Conservation (phyloP, 208 protist species). For the Acanthamoeba comandoni region DNA sequence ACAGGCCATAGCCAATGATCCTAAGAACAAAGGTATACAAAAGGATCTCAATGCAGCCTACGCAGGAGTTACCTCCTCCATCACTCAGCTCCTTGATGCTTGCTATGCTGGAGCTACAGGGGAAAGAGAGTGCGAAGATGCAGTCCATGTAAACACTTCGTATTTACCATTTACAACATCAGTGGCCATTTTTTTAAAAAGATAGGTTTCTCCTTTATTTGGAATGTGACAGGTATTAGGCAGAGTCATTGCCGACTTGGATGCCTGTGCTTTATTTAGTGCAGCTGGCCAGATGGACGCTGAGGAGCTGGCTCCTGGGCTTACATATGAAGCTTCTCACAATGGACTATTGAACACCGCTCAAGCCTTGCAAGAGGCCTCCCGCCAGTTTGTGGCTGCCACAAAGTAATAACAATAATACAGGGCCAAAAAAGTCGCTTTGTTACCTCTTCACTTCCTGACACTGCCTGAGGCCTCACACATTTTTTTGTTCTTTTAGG, state of each 20-base stretch:
- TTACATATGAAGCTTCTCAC: constrained; percentile 46
- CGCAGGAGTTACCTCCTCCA: constrained; percentile 12
- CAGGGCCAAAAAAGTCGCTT: too few relatives aligned
- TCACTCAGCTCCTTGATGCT: constrained; percentile 27
- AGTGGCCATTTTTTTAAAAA: too few relatives aligned
- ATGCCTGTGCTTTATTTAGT: constrained; percentile 41
- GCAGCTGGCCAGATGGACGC: constrained; percentile 39
- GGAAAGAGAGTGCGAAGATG: constrained; percentile 69
- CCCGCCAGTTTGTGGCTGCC: background rate
- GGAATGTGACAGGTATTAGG: background rate
- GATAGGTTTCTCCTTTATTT: too few relatives aligned
- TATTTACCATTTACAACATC: too few relatives aligned
- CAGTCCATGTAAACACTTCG: background rate
- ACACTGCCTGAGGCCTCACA: too few relatives aligned
- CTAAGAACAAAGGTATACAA: constrained; percentile 66
- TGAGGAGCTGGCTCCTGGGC: background rate
- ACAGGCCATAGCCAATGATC: constrained; percentile 20
- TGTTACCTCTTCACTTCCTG: too few relatives aligned
- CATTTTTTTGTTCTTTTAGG: too few relatives aligned
- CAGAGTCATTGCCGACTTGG: constrained; percentile 52
- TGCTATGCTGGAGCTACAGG: constrained; percentile 45
- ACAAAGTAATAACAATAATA: background rate
- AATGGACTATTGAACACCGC: constrained; percentile 15
- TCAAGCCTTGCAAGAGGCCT: background rate
- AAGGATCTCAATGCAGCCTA: constrained; percentile 22